Conservation (phyloP, 179 eudicot genomes). For the Heliamphora pulchella region DNA sequence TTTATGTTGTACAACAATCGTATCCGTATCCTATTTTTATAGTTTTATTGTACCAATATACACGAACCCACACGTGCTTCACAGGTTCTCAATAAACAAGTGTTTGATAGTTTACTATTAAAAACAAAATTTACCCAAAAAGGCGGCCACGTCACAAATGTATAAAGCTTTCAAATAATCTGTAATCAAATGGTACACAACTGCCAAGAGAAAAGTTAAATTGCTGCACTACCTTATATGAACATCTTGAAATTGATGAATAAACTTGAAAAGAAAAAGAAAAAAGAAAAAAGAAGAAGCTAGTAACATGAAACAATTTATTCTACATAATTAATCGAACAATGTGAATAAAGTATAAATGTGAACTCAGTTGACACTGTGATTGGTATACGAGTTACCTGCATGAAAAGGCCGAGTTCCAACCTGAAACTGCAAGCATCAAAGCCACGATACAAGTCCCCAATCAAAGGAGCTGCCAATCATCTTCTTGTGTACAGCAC, state of each 20-base stretch:
- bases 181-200: background rate
- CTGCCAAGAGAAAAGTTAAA: background rate
- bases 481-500: slow-evolving; percentile 52
- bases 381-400: background rate
- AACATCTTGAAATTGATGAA: background rate
- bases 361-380: background rate
- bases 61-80: too few relatives aligned
- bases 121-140: too few relatives aligned
- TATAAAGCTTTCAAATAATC: background rate
- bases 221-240: background rate
- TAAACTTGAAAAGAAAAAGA: too few relatives aligned
- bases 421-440: slow-evolving; percentile 5
- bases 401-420: background rate
- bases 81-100: too few relatives aligned
- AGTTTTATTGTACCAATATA: too few relatives aligned
- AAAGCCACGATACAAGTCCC: background rate
- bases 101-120: too few relatives aligned
- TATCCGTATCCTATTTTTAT: too few relatives aligned
- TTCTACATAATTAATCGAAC: background rate
- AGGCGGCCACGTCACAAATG: background rate
- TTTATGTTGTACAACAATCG: too few relatives aligned
- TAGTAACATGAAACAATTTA: background rate
- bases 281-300: background rate
- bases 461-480: slow-evolving; percentile 69
- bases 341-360: background rate